A percentile compares a stretch with the other conserved stretches of the same genome.
phyloP scores from a whole-genome alignment of 192 early-diverging fungal species.

The Coemansia sp. region DNA sequence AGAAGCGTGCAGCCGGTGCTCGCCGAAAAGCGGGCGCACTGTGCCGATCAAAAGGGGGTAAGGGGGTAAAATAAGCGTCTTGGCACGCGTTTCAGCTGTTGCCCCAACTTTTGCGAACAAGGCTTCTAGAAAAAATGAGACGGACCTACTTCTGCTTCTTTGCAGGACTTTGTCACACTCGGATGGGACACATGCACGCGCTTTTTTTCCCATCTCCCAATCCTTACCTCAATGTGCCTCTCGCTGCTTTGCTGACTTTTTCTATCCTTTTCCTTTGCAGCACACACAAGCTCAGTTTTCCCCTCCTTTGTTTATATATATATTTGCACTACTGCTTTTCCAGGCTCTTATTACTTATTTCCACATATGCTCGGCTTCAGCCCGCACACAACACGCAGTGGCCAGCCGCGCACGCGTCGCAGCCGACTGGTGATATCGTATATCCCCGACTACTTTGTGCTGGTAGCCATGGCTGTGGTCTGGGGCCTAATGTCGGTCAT shows the following conservation, averaged over 20 bases:
- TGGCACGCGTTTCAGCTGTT: neutral
- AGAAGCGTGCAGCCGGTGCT: neutral
- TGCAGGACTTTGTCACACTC: too few species aligned
- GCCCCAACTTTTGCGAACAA: too few species aligned
- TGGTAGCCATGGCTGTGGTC: constrained; percentile 56
- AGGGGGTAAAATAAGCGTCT: neutral
- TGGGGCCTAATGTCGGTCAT: constrained; percentile 61
- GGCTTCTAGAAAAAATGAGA: too few species aligned
- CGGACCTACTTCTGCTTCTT: too few species aligned
- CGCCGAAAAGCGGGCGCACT: neutral
- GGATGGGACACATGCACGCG: too few species aligned
- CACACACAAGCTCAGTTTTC: neutral
- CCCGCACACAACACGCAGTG: constrained; percentile 19
- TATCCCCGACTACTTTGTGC: constrained; percentile 58
- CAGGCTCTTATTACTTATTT: neutral
- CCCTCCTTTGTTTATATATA: neutral
- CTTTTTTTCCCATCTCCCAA: too few species aligned
- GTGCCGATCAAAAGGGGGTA: neutral
- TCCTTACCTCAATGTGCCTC: too few species aligned
- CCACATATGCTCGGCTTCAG: constrained; percentile 16
- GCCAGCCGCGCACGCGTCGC: constrained; percentile 35
- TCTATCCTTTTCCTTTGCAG: neutral
- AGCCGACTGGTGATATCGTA: constrained; percentile 49
- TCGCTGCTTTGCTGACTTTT: too few species aligned
- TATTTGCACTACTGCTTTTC: neutral